phyloP scores from a whole-genome alignment of 2,329 filamentous ascomycete genomes.

The Metarhizium brunneum region DNA sequence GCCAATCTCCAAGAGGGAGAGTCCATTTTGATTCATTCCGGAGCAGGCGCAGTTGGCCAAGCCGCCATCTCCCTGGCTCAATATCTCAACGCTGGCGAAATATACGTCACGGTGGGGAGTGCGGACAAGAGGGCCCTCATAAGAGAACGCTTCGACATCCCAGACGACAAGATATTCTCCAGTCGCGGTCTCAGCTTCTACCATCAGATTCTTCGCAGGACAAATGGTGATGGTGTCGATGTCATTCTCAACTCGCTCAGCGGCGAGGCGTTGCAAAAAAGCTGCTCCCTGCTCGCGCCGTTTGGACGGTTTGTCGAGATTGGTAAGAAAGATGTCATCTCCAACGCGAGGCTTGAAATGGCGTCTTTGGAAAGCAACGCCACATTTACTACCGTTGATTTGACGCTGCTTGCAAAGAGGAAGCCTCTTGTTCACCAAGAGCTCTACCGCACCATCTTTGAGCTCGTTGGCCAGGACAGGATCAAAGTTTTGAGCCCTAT shows the following conservation, averaged over 20 bases:
- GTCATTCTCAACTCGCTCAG: slow-evolving; percentile 50
- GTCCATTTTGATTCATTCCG: slow-evolving; percentile 21
- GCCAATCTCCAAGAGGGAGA: slow-evolving; percentile 22
- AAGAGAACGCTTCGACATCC: slow-evolving; percentile 24
- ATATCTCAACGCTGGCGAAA: slow-evolving; percentile 10
- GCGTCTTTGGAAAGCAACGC: slow-evolving; percentile 36
- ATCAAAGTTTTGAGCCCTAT: too few relatives aligned
- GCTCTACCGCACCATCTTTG: too few relatives aligned
- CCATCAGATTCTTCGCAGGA: slow-evolving; percentile 12
- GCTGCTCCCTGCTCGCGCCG: slow-evolving; percentile 34
- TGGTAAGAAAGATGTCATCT: slow-evolving; percentile 26
- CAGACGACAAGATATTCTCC: slow-evolving; percentile 20
- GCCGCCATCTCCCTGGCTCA: slow-evolving; percentile 18
- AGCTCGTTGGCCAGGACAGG: too few relatives aligned
- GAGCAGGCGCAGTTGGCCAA: slow-evolving; percentile 19
- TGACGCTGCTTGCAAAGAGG: slow-evolving; percentile 32
- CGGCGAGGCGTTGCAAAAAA: slow-evolving; percentile 31
- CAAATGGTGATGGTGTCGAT: slow-evolving; percentile 51
- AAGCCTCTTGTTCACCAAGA: slow-evolving; percentile 27
- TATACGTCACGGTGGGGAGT: slow-evolving; percentile 21
- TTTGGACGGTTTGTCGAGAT: slow-evolving; percentile 39
- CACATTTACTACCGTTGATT: slow-evolving; percentile 36
- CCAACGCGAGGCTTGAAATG: slow-evolving; percentile 37
- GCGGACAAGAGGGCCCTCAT: slow-evolving; percentile 19
- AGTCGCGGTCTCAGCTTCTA: slow-evolving; percentile 16